Evolutionary conservation across 169 alveolate species (phyloP), one percentile per base, ranked within the genome.

Genomic region (Cryptosporidium canis): DNA sequence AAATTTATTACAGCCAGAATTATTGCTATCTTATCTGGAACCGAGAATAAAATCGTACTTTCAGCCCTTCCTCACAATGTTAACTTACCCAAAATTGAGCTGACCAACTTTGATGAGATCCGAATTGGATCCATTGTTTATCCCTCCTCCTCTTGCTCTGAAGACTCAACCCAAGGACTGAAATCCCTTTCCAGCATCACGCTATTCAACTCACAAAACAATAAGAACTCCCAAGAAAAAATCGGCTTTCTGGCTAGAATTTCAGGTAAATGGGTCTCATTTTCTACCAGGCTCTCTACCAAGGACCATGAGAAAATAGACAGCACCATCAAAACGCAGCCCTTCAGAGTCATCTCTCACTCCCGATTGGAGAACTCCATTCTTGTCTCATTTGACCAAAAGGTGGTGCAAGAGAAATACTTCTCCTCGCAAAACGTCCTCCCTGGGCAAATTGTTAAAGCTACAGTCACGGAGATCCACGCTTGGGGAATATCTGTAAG

Each of bases 401-500:
- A 77, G 39, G 31, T 77, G 5, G 72, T 77, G 0, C 51, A 77
- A 16, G 87, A 77, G 24, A 55, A 33, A 18, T 77, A 77, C 66
- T 77, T 77, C 14, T 77, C 66, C 5, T 21, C 58, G 2, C 12
- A 1, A 16, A 77, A 77, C 44, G 71, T 29, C 18, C 45, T 31
- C 24, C 87, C 87, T 21, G 87, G 87, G 11, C 41, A 58, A 2
- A 61, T 58, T 24, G 87, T 77, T 24, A 21, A 77, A 11, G 87
- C 87, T 24, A 55, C 37, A 21, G 71, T 77, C 27, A 41, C 61
- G 4, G 72, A 53, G 24, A 35, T 77, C 7, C 21, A 77, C 5
- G 29, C n/a, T 56, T 77, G 87, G 87, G 87, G 87, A 24, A 12
- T 77, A 1, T 77, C 87, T 6, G 77, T 77, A 9, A 37, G 72